These are phyloP conservation scores for Fusarium temperatum DNA, from an alignment of 2,329 filamentous ascomycete genomes.

Conservation along the genomic window DNA sequence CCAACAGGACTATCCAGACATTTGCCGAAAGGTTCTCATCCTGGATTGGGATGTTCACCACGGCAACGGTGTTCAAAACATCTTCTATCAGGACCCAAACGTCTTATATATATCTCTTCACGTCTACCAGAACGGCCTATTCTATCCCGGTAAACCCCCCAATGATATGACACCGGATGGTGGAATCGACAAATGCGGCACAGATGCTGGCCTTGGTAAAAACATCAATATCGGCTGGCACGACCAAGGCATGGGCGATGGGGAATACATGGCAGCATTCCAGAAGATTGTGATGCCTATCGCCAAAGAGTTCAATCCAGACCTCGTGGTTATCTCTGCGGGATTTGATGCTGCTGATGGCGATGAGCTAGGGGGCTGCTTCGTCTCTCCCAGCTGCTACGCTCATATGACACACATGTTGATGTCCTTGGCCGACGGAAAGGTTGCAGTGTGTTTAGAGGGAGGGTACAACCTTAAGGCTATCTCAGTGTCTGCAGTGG, in stretches of 20 bases:
- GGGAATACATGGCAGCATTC: conserved; percentile 96
- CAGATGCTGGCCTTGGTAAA: conserved; percentile 63
- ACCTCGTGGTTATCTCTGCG: conserved; percentile 93
- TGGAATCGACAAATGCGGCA: conserved; percentile 67
- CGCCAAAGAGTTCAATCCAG: conserved; percentile 90
- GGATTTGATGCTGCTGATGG: conserved; percentile 96
- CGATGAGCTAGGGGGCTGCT: conserved; percentile 91
- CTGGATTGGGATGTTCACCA: conserved; percentile 88
- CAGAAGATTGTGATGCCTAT: conserved; percentile 97
- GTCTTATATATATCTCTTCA: conserved; percentile 96
- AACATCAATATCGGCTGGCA: conserved; percentile 76
- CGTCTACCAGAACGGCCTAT: conserved; percentile 82
- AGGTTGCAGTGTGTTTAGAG: conserved; percentile 91
- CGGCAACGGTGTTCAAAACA: conserved; percentile 94
- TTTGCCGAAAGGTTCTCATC: conserved; percentile 88
- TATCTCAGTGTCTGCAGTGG: conserved; percentile 90
- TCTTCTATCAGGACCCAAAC: conserved; percentile 94
- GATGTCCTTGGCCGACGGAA: conserved; percentile 91
- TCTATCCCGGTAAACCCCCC: conserved; percentile 79
- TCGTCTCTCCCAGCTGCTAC: conserved; percentile 90
- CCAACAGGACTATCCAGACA: conserved; percentile 80
- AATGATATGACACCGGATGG: conserved; percentile 68
- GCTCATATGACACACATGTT: conserved; percentile 99
- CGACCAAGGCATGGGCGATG: conserved; percentile 87
- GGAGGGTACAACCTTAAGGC: conserved; percentile 94